A percentile compares a stretch with the other conserved stretches of the same genome.
Evolutionary conservation across 1,284 basidiomycete species (phyloP).

Genomic region (Cerrena zonata): DNA sequence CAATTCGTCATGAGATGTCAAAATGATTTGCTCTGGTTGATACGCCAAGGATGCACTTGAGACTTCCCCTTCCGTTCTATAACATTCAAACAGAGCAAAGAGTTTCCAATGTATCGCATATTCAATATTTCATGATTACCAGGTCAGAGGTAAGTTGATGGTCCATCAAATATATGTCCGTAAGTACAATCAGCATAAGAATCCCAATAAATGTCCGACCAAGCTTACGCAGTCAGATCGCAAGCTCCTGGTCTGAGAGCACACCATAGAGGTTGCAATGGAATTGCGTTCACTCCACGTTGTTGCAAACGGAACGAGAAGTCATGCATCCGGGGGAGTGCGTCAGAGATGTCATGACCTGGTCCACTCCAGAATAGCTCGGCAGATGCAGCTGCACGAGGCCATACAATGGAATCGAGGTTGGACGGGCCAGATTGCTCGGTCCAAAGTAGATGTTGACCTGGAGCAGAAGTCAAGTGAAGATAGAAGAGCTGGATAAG

Average conservation of each 20-base stretch:
- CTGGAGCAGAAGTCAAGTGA: slow-evolving; percentile 22
- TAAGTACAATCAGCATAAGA: background rate
- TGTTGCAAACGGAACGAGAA: slow-evolving; percentile 63
- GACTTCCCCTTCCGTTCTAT: background rate
- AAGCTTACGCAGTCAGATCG: slow-evolving; percentile 37
- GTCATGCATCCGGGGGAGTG: slow-evolving; percentile 75
- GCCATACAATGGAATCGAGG: slow-evolving; percentile 73
- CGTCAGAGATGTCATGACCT: slow-evolving; percentile 47
- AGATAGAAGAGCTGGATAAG: slow-evolving; percentile 1
- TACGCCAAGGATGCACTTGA: background rate
- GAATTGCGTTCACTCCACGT: slow-evolving; percentile 60
- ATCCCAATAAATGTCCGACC: background rate
- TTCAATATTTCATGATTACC: no score
- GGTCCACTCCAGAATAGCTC: slow-evolving; percentile 81
- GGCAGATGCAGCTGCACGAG: slow-evolving; percentile 70
- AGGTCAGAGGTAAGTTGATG: no score
- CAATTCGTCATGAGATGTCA: no score
- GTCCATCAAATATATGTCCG: background rate
- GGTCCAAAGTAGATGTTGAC: slow-evolving; percentile 71
- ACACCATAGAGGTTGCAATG: slow-evolving; percentile 80
- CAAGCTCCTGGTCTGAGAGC: slow-evolving; percentile 64
- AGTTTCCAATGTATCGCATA: no score
- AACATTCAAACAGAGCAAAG: no score
- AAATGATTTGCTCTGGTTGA: no score
- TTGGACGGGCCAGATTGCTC: slow-evolving; percentile 71